phyloP scores from a whole-genome alignment of 2,329 filamentous ascomycete species.

The Ambrosiella cleistominuta region DNA sequence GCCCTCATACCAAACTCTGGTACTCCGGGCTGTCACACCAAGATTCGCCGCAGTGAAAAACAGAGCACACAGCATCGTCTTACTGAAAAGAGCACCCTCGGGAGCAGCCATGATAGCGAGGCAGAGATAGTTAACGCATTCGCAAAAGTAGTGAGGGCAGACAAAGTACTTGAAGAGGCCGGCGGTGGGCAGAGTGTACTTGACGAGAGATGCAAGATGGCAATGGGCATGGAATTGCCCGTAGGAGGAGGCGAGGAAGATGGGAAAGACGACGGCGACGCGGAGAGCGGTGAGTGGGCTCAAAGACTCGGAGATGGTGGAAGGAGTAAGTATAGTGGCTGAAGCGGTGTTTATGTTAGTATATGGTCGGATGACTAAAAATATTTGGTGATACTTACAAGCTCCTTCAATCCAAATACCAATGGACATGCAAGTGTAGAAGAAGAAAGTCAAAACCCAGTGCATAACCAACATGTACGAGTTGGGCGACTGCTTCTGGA shows the following conservation, averaged over 20 bases:
- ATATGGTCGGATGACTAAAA: background rate
- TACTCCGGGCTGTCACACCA: constrained; percentile 61
- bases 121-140: constrained; percentile 69
- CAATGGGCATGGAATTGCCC: constrained; percentile 60
- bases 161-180: constrained; percentile 56
- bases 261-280: constrained; percentile 29
- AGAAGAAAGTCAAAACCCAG: constrained; percentile 61
- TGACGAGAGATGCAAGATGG: constrained; percentile 52
- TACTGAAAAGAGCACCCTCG: constrained; percentile 45
- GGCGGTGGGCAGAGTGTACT: constrained; percentile 65
- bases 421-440: constrained; percentile 57
- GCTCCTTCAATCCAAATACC: constrained; percentile 74
- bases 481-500: constrained; percentile 44
- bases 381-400: constrained; percentile 29
- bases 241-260: constrained; percentile 53
- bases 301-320: background rate
- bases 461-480: constrained; percentile 76
- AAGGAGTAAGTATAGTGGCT: constrained; percentile 20
- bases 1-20: constrained; percentile 57
- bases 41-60: constrained; percentile 65
- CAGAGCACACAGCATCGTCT: constrained; percentile 51
- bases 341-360: background rate
- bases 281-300: constrained; percentile 1
- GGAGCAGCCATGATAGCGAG: constrained; percentile 61
- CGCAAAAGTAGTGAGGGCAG: constrained; percentile 82